phyloP scores from a whole-genome alignment of 257 asterid genomes.

The Phtheirospermum japonicum region DNA sequence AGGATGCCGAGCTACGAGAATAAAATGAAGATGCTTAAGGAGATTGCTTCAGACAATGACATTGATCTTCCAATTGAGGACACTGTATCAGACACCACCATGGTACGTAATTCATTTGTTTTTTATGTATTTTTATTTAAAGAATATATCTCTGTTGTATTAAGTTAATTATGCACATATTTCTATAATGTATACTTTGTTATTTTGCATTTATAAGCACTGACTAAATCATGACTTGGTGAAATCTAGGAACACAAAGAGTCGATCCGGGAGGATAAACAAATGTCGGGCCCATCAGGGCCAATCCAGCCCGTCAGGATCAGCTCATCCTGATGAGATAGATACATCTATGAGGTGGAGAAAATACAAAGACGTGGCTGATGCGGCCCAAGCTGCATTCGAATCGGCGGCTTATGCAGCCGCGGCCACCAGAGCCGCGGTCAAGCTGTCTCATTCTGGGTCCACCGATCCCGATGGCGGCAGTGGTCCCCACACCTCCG shows the following conservation, averaged over 20 bases:
- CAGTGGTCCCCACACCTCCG: constrained; percentile 35
- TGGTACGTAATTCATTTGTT: constrained; percentile 35
- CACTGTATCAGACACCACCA: constrained; percentile 19
- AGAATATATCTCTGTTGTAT: no score
- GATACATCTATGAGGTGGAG: constrained; percentile 28
- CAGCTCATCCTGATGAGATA: constrained; percentile 12
- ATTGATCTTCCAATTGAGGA: no score
- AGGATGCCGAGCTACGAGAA: constrained; percentile 62
- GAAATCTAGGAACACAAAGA: constrained; percentile 33
- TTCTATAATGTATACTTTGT: no score
- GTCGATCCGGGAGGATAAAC: constrained; percentile 4
- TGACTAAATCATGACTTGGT: neutral
- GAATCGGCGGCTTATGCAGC: constrained; percentile 93
- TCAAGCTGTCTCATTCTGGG: constrained; percentile 62
- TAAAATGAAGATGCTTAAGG: constrained; percentile 53
- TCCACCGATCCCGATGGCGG: constrained; percentile 41
- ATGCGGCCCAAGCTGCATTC: constrained; percentile 94
- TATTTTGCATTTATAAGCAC: no score
- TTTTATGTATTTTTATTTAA: no score
- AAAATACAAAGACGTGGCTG: constrained; percentile 73
- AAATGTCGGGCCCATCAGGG: neutral
- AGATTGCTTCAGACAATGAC: constrained; percentile 68
- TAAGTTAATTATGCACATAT: no score
- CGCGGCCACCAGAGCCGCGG: constrained; percentile 82
- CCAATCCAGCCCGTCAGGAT: constrained; percentile 26